Conservation (phyloP, 495 filamentous ascomycete genomes). For the Neurospora africana region DNA sequence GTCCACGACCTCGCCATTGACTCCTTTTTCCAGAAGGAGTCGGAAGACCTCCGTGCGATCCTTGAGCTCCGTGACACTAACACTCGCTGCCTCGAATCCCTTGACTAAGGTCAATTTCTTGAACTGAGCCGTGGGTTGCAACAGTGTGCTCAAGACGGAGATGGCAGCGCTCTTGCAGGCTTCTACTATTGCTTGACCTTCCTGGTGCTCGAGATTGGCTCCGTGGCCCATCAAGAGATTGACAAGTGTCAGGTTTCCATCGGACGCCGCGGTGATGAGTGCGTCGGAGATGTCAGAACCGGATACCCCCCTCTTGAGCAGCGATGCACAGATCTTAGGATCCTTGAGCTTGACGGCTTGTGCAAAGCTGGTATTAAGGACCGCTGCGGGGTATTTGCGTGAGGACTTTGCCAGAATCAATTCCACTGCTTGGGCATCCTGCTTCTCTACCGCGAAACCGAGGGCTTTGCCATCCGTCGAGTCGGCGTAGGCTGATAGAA, state of each 20-base stretch:
- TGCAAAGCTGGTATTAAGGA: slow-evolving; percentile 22
- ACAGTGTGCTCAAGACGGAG: slow-evolving; percentile 31
- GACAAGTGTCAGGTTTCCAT: slow-evolving; percentile 35
- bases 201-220: slow-evolving; percentile 32
- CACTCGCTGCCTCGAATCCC: slow-evolving; percentile 34
- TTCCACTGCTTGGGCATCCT: slow-evolving; percentile 26
- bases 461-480: slow-evolving; percentile 32
- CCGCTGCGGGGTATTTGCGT: slow-evolving; percentile 13
- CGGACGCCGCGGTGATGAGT: slow-evolving; percentile 29
- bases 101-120: slow-evolving; percentile 25
- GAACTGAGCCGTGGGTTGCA: slow-evolving; percentile 20
- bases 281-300: slow-evolving; percentile 29
- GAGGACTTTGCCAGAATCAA: slow-evolving; percentile 24
- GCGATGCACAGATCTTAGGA: slow-evolving; percentile 21
- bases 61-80: slow-evolving; percentile 27
- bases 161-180: slow-evolving; percentile 30
- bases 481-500: slow-evolving; percentile 29
- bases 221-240: slow-evolving; percentile 29
- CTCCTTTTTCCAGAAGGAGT: slow-evolving; percentile 28
- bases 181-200: slow-evolving; percentile 35
- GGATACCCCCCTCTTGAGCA: slow-evolving; percentile 28
- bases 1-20: slow-evolving; percentile 32
- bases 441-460: slow-evolving; percentile 22
- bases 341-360: slow-evolving; percentile 23
- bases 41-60: slow-evolving; percentile 31